Evolutionary conservation across 495 filamentous ascomycete genomes (phyloP), one percentile per base, ranked within the genome.

Genomic region (Aspergillus homomorphus): DNA sequence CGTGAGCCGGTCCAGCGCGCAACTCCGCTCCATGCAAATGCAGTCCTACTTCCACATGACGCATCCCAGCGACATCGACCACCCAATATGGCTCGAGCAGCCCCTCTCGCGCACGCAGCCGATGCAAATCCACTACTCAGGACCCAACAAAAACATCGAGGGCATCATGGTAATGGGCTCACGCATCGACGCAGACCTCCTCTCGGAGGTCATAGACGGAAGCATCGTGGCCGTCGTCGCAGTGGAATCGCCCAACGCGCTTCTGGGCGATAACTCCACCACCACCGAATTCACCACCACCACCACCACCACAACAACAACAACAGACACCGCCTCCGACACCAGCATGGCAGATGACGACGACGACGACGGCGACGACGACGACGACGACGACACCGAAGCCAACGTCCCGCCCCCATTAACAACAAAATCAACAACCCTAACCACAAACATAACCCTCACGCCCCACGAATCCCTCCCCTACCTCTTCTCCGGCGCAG

Each of bases 11-110:
- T 91, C 86, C 1, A 81, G 87, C 9, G 80, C 82, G 14, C 84
- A 93, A 62, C 68, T 91, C 4, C 81, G 90, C 53, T 80, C 83
- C 23, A 92, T 95, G 89, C 88, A 92, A 61, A 87, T 82, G 21
- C 83, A 90, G 66, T 89, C 90, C 0, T 92, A 92, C 61, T 92
- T 95, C 68, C 86, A 90, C 66, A 63, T 75, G 43, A 74, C 67
- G 16, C 73, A 73, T 12, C 63, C 71, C 9, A 64, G 65, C 42
- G 68, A 63, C 20, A 44, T 74, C 26, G 65, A 55, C 16, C 72
- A 69, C 44, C 68, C 76, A 0, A 57, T 74, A 14, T 89, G 84
- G 82, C 67, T 73, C 30, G 66, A 68, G 16, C 69, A 66, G 2
- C 81, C 83, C 0, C 64, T 87, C 2, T 79, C 74, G 9, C 69